Evolutionary conservation across 805 yeast species (phyloP).

Genomic region (Phaffomyces opuntiae): DNA sequence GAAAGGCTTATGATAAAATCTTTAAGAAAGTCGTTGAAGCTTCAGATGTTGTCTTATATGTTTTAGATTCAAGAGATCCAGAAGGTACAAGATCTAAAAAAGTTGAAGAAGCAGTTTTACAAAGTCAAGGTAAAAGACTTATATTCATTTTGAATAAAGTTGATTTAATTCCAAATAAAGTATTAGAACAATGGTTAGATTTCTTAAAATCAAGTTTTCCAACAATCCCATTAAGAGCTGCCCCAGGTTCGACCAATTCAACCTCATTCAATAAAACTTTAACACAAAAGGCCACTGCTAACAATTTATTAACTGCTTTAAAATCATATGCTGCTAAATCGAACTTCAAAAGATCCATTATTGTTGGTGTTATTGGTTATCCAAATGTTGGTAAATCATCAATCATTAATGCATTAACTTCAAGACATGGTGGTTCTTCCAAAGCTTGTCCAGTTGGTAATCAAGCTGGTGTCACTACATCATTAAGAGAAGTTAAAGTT

Average conservation of each 20-base stretch:
- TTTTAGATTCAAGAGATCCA: conserved; percentile 95
- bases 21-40: conserved; percentile 63
- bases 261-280: conserved; percentile 67
- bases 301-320: conserved; percentile 67
- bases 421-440: conserved; percentile 66
- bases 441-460: conserved; percentile 95
- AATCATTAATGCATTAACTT: conserved; percentile 80
- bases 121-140: conserved; percentile 73
- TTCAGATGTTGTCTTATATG: conserved; percentile 56
- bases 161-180: conserved; percentile 84
- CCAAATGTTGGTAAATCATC: conserved; percentile 98
- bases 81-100: conserved; percentile 87
- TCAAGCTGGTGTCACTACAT: conserved; percentile 94
- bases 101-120: conserved; percentile 84
- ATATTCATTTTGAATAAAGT: conserved; percentile 85
- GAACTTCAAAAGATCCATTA: conserved; percentile 79
- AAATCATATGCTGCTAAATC: conserved; percentile 81
- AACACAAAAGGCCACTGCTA: conserved; percentile 65
- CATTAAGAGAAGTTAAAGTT: conserved; percentile 84
- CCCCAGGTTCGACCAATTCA: conserved; percentile 65
- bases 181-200: conserved; percentile 76
- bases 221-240: conserved; percentile 80
- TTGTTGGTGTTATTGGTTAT: conserved; percentile 94
- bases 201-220: conserved; percentile 81
- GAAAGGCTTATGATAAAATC: conserved; percentile 89